Percentiles rank a stretch among this genome's conserved stretches.
These are phyloP conservation scores for Aspergillus taichungensis DNA, from an alignment of 495 filamentous ascomycete genomes.

Conservation along the genomic window DNA sequence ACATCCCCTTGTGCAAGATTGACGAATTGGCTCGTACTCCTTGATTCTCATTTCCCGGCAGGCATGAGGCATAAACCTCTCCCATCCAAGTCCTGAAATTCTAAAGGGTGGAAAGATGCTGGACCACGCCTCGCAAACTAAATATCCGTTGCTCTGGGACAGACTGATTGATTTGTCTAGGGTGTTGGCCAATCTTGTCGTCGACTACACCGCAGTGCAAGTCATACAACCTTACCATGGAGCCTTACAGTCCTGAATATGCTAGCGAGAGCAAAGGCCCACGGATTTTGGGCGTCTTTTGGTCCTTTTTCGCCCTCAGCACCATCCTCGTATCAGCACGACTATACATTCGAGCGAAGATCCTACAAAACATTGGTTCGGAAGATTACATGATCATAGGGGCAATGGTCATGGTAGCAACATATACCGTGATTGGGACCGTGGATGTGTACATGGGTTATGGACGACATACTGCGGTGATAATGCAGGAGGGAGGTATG, in stretches of 20 bases:
- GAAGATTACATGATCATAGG: slow-evolving; percentile 39
- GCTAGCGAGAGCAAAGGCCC: slow-evolving; percentile 21
- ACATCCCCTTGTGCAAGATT: too few relatives aligned
- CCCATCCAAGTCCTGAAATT: too few relatives aligned
- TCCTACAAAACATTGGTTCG: slow-evolving; percentile 30
- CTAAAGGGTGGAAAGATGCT: too few relatives aligned
- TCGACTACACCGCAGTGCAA: background rate
- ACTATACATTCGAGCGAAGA: slow-evolving; percentile 32
- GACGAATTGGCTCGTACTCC: too few relatives aligned
- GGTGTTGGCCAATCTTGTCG: slow-evolving; percentile 3
- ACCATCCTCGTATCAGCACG: slow-evolving; percentile 24
- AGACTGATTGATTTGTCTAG: too few relatives aligned
- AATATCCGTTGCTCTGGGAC: too few relatives aligned
- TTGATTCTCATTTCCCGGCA: too few relatives aligned
- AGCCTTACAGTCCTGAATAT: background rate
- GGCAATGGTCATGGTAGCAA: slow-evolving; percentile 22
- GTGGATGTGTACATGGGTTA: slow-evolving; percentile 17
- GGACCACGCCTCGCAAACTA: too few relatives aligned
- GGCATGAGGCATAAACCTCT: too few relatives aligned
- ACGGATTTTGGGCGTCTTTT: slow-evolving; percentile 29
- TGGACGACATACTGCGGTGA: slow-evolving; percentile 7
- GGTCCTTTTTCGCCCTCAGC: slow-evolving; percentile 20
- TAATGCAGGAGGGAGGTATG: background rate
- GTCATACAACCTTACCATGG: background rate
- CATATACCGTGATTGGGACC: slow-evolving; percentile 16